Conservation (phyloP, 2,329 filamentous ascomycete species). For the Fusarium chlamydosporum region DNA sequence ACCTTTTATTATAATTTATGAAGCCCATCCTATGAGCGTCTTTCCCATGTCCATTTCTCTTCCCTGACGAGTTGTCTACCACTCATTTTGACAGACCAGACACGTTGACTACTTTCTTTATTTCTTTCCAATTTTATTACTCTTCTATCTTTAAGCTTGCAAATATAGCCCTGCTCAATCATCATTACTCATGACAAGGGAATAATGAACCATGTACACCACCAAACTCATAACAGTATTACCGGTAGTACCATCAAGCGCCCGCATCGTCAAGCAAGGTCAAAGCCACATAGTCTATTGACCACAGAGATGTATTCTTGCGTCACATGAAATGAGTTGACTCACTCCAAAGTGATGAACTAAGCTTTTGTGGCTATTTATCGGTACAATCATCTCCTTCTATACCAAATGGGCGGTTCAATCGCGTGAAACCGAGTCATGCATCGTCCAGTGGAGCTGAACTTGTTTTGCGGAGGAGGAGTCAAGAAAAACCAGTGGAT, state of each 20-base stretch:
- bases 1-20: background rate
- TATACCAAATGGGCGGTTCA: background rate
- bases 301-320: background rate
- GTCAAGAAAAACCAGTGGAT: slow-evolving; percentile 1
- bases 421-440: background rate
- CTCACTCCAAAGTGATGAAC: background rate
- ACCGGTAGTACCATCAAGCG: too few relatives aligned
- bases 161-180: too few relatives aligned
- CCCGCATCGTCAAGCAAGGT: background rate
- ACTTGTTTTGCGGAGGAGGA: background rate
- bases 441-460: background rate
- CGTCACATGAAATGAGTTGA: background rate
- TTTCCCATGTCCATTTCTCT: too few relatives aligned
- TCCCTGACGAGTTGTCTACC: too few relatives aligned
- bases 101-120: too few relatives aligned
- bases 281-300: background rate
- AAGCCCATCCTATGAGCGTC: background rate
- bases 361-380: background rate
- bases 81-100: too few relatives aligned
- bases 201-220: too few relatives aligned
- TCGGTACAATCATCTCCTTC: background rate
- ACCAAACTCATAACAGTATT: too few relatives aligned
- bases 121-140: too few relatives aligned
- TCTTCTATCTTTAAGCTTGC: too few relatives aligned
- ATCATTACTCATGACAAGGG: too few relatives aligned